phyloP scores from a whole-genome alignment of 2,329 filamentous ascomycete species.

The Rachicladosporium sp. region DNA sequence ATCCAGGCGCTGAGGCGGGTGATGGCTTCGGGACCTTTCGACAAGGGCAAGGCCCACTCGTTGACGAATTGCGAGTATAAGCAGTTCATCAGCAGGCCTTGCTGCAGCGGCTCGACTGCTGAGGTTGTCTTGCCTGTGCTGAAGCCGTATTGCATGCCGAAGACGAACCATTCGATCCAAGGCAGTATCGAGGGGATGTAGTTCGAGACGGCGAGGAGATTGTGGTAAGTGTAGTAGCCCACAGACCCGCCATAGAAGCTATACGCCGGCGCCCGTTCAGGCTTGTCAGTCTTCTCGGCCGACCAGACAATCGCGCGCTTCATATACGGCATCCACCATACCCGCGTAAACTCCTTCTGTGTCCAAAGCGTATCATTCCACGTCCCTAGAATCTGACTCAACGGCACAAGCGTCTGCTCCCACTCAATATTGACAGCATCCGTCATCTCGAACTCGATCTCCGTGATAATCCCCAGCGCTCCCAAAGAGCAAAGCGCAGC shows the following conservation, averaged over 20 bases:
- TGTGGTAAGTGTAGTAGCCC: conserved; percentile 86
- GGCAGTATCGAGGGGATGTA: conserved; percentile 69
- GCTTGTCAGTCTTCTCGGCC: conserved; percentile 62
- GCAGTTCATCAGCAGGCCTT: conserved; percentile 88
- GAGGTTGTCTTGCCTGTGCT: conserved; percentile 51
- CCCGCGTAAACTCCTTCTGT: conserved; percentile 73
- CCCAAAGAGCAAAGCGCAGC: conserved; percentile 80
- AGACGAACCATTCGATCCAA: conserved; percentile 90
- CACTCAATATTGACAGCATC: conserved; percentile 76
- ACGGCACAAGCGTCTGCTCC: conserved; percentile 64
- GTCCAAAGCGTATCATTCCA: conserved; percentile 74
- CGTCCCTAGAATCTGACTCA: conserved; percentile 53
- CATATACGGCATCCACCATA: conserved; percentile 97
- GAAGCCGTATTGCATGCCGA: conserved; percentile 96
- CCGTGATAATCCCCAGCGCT: conserved; percentile 78
- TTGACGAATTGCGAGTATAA: conserved; percentile 98
- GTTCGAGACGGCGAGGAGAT: conserved; percentile 69
- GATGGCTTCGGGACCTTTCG: conserved; percentile 77
- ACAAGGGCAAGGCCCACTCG: conserved; percentile 87
- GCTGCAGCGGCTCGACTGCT: conserved; percentile 68
- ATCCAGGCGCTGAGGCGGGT: conserved; percentile 77
- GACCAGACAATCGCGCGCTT: conserved; percentile 79
- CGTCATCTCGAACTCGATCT: conserved; percentile 73
- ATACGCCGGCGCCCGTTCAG: conserved; percentile 44
- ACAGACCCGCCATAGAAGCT: conserved; percentile 73